Conservation (phyloP, 1,139 yeast species). For the Geotrichum europaeum region DNA sequence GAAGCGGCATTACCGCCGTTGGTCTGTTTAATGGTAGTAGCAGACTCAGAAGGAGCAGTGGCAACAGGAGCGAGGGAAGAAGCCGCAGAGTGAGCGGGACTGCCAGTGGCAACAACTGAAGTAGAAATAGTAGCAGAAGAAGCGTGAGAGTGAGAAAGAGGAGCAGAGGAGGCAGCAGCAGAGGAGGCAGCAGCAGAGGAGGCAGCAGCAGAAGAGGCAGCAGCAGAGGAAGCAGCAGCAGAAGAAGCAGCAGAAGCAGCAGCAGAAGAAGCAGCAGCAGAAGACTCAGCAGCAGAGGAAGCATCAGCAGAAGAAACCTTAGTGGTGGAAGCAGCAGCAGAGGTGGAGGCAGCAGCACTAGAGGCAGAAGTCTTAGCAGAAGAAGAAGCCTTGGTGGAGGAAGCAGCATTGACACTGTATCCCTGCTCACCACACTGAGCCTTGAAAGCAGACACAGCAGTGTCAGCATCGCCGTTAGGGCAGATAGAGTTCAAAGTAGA, state of each 20-base stretch:
- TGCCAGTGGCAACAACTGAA: not conserved
- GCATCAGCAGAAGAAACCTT: slow-evolving; percentile 18
- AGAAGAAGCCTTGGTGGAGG: slow-evolving; percentile 32
- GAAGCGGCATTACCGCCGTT: slow-evolving; percentile 11
- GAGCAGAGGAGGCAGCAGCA: not conserved
- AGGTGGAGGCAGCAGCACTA: slow-evolving; percentile 16
- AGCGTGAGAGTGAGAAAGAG: slow-evolving; percentile 1
- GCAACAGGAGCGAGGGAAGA: not conserved
- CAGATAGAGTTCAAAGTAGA: slow-evolving; percentile 59
- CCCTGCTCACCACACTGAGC: slow-evolving; percentile 28
- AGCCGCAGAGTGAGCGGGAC: not conserved
- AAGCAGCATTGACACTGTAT: slow-evolving; percentile 32
- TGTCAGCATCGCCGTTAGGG: slow-evolving; percentile 52
- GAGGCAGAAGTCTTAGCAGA: slow-evolving; percentile 18
- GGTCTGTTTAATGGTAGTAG: slow-evolving; percentile 2
- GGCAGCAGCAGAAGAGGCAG: not conserved
- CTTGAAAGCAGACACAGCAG: slow-evolving; percentile 55
- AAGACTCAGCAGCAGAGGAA: slow-evolving; percentile 22
- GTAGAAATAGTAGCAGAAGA: slow-evolving; percentile 1
- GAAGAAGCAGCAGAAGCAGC: slow-evolving; percentile 24
- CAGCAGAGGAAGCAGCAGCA: slow-evolving; percentile 7
- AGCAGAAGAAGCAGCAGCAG: slow-evolving; percentile 22
- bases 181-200: slow-evolving; percentile 2
- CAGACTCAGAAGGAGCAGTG: not conserved
- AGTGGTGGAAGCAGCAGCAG: slow-evolving; percentile 14